Conservation (phyloP, 2,329 filamentous ascomycete genomes). For the Cordyceps farinosa region DNA sequence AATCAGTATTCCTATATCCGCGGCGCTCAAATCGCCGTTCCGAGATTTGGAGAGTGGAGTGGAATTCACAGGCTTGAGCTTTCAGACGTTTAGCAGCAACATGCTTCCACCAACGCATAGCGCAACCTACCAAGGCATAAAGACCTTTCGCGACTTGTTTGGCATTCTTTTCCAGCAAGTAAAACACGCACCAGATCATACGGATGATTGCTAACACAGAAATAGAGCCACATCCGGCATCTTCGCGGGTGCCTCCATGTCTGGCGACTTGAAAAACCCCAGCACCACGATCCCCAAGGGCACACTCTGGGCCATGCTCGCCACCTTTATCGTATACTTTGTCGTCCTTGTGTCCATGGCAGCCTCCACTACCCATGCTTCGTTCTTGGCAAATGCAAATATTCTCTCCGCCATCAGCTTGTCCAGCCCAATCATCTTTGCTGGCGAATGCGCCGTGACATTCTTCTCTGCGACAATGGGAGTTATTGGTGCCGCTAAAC, state of each 20-base stretch:
- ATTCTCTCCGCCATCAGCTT: slow-evolving; percentile 78
- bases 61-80: slow-evolving; percentile 73
- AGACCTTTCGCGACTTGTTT: slow-evolving; percentile 77
- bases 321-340: slow-evolving; percentile 74
- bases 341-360: slow-evolving; percentile 77
- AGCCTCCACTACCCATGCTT: slow-evolving; percentile 68
- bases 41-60: slow-evolving; percentile 58
- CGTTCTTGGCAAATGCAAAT: slow-evolving; percentile 71
- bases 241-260: slow-evolving; percentile 80
- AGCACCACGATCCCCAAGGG: slow-evolving; percentile 81
- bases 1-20: slow-evolving; percentile 78
- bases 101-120: slow-evolving; percentile 66
- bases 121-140: slow-evolving; percentile 57
- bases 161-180: slow-evolving; percentile 73
- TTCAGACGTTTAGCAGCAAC: slow-evolving; percentile 69
- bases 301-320: slow-evolving; percentile 71
- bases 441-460: slow-evolving; percentile 77
- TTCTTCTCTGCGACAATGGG: slow-evolving; percentile 88
- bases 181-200: slow-evolving; percentile 42
- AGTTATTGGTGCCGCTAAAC: slow-evolving; percentile 77
- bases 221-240: slow-evolving; percentile 50
- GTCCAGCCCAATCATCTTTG: slow-evolving; percentile 69
- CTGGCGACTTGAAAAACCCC: slow-evolving; percentile 76
- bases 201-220: slow-evolving; percentile 31
- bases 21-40: slow-evolving; percentile 66